A percentile compares a stretch with the other conserved stretches of the same genome.
Evolutionary conservation across 2,329 filamentous ascomycete species (phyloP).

Genomic region (Aureobasidium melanogenum): DNA sequence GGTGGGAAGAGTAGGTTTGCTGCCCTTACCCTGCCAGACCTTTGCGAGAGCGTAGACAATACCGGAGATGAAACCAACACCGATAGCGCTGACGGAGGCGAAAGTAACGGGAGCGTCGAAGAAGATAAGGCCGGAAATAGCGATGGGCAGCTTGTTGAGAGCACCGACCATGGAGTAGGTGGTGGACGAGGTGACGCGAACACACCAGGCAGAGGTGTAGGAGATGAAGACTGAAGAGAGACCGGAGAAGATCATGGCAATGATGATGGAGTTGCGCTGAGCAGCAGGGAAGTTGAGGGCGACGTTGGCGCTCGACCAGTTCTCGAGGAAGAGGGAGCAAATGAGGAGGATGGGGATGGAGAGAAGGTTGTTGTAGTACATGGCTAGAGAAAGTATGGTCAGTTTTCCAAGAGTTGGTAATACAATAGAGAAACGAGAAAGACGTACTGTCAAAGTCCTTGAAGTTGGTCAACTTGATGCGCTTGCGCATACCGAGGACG

Average conservation of each 20-base stretch:
- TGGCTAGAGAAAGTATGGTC: conserved; percentile 50
- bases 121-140: conserved; percentile 84
- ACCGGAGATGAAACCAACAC: conserved; percentile 83
- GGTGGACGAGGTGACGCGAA: conserved; percentile 91
- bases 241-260: conserved; percentile 90
- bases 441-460: conserved; percentile 97
- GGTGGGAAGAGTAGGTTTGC: conserved; percentile 41
- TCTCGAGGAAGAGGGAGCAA: conserved; percentile 73
- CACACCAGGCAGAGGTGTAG: conserved; percentile 99
- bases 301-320: conserved; percentile 85
- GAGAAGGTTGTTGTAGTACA: conserved; percentile 99
- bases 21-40: conserved; percentile 51
- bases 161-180: conserved; percentile 99
- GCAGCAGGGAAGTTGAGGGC: conserved; percentile 79
- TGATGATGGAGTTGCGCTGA: conserved; percentile 66
- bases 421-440: not conserved
- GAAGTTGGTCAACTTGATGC: conserved; percentile 99
- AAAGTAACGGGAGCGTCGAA: conserved; percentile 91
- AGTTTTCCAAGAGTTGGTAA: not conserved
- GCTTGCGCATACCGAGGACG: conserved; percentile 88
- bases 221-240: conserved; percentile 94
- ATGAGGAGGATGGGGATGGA: conserved; percentile 86
- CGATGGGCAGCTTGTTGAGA: conserved; percentile 95
- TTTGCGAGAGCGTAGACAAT: conserved; percentile 85
- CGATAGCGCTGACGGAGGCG: conserved; percentile 83